Percentiles rank a stretch among this genome's conserved stretches.
Evolutionary conservation across 805 yeast species (phyloP).

Genomic region (Ogataea paraovalis): DNA sequence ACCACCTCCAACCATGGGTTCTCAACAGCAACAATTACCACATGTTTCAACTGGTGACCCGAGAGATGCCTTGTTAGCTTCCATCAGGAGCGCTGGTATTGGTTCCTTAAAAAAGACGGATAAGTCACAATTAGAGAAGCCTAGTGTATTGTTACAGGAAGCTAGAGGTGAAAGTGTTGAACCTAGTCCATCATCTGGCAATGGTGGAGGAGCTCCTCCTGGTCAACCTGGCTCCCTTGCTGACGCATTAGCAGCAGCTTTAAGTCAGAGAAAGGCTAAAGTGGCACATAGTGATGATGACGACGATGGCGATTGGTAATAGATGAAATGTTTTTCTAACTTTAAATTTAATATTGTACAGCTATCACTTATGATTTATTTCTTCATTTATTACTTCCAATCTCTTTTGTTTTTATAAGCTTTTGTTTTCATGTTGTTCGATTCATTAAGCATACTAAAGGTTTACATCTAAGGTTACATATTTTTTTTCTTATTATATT

Average conservation of each 20-base stretch:
- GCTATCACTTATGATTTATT: not conserved
- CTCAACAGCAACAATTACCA: constrained; percentile 33
- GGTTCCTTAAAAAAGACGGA: constrained; percentile 72
- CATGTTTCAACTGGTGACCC: constrained; percentile 43
- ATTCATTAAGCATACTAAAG: not conserved
- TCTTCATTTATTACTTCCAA: not conserved
- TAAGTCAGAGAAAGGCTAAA: constrained; percentile 75
- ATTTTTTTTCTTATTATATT: not conserved
- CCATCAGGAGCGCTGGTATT: constrained; percentile 79
- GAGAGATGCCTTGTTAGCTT: constrained; percentile 79
- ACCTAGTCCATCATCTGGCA: constrained; percentile 28
- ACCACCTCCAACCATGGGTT: constrained; percentile 29
- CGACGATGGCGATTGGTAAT: constrained; percentile 73
- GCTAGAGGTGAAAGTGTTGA: constrained; percentile 57
- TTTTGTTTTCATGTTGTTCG: not conserved
- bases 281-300: constrained; percentile 81
- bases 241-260: constrained; percentile 84
- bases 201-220: constrained; percentile 37
- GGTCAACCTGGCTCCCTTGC: constrained; percentile 64
- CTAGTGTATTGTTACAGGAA: constrained; percentile 68
- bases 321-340: not conserved
- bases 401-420: not conserved
- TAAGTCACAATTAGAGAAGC: constrained; percentile 76
- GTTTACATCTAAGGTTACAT: too few relatives aligned
- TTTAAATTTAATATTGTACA: not conserved